Conservation (phyloP, 441 rosid genomes). For the Erodium texanum region DNA sequence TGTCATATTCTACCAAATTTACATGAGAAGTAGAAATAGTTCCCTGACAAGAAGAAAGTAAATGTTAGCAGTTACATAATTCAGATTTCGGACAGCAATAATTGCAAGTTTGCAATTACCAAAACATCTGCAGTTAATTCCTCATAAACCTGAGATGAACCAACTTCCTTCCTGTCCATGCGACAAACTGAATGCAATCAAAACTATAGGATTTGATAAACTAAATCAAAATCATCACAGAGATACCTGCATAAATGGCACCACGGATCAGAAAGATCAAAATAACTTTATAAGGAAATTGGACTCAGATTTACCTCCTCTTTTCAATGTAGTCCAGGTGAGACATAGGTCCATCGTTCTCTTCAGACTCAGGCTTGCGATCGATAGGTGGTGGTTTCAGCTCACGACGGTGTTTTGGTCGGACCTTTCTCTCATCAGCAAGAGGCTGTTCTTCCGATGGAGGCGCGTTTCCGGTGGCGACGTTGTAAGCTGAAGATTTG, state of each 20-base stretch:
- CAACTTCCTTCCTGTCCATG: constrained; percentile 43
- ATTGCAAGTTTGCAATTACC: constrained; percentile 27
- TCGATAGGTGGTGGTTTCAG: constrained; percentile 17
- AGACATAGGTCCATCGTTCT: constrained; percentile 44
- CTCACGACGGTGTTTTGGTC: constrained; percentile 27
- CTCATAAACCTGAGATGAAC: constrained; percentile 30
- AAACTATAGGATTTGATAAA: not conserved
- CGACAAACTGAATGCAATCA: constrained; percentile 8
- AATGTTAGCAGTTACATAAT: not conserved
- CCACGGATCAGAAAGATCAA: no score
- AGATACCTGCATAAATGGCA: no score
- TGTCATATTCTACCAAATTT: constrained; percentile 43
- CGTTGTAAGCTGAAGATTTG: constrained; percentile 38
- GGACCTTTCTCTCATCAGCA: constrained; percentile 8
- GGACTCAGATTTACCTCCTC: constrained; percentile 28
- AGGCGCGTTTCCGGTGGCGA: constrained; percentile 47
- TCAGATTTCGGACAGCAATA: not conserved
- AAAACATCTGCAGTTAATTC: constrained; percentile 35
- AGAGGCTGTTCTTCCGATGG: constrained; percentile 23
- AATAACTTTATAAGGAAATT: not conserved
- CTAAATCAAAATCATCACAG: not conserved
- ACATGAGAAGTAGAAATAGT: constrained; percentile 23
- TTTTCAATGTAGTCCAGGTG: constrained; percentile 49
- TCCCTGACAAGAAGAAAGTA: constrained; percentile 26
- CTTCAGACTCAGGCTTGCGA: constrained; percentile 14